phyloP scores from a whole-genome alignment of 768 basidiomycete genomes.

The Suillus subaureus region DNA sequence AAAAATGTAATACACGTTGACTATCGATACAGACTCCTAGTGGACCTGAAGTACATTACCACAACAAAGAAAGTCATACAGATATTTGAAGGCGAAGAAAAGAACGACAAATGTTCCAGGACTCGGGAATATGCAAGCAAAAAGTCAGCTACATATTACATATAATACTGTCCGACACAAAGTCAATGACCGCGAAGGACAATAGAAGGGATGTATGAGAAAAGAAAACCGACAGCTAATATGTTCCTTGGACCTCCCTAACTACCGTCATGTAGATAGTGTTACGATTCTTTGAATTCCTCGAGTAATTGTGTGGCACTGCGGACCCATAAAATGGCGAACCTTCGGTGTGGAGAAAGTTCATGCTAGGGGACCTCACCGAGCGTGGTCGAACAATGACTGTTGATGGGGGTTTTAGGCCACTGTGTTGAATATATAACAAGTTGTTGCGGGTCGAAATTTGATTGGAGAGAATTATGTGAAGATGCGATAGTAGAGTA shows the following conservation, averaged over 20 bases:
- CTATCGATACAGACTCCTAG: background rate
- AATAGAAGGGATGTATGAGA: background rate
- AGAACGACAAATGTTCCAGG: background rate
- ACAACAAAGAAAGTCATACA: background rate
- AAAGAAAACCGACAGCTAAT: background rate
- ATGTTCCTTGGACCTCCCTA: slow-evolving; percentile 34
- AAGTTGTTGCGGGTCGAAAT: slow-evolving; percentile 25
- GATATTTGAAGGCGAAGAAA: background rate
- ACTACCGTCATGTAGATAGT: slow-evolving; percentile 48
- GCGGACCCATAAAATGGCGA: slow-evolving; percentile 7
- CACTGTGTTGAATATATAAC: slow-evolving; percentile 18
- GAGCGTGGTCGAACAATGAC: slow-evolving; percentile 16
- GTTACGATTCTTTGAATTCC: slow-evolving; percentile 18
- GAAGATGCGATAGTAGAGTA: slow-evolving; percentile 29
- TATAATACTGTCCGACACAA: background rate
- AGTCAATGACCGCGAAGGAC: background rate
- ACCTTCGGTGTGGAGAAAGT: slow-evolving; percentile 1
- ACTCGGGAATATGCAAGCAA: background rate
- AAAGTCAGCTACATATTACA: background rate
- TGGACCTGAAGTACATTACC: background rate
- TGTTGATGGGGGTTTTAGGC: slow-evolving; percentile 24
- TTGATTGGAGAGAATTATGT: slow-evolving; percentile 33
- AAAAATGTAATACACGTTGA: background rate
- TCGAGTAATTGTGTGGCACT: background rate
- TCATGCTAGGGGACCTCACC: slow-evolving; percentile 12